These are phyloP conservation scores for Singerocomus inundabilis DNA, from an alignment of 1,284 basidiomycete genomes.

Conservation along the genomic window DNA sequence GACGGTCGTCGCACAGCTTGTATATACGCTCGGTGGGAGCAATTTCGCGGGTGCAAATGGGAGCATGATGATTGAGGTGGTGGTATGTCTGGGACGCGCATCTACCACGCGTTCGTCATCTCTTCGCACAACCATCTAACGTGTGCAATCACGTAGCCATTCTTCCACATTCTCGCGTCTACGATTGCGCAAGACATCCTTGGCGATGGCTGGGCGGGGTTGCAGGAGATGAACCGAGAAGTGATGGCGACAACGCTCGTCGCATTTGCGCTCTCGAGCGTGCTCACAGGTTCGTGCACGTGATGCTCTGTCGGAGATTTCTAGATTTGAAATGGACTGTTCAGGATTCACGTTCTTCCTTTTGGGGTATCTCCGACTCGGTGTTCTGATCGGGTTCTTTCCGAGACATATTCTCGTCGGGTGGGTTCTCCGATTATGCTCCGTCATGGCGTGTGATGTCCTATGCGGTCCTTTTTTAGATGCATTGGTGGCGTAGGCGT, in stretches of 20 bases:
- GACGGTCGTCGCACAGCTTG: slow-evolving; percentile 74
- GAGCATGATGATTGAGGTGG: slow-evolving; percentile 99
- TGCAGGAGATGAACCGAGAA: slow-evolving; percentile 65
- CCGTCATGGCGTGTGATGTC: neutral
- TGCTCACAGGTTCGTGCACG: slow-evolving; percentile 97
- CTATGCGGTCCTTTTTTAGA: slow-evolving; percentile 34
- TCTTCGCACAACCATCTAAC: neutral
- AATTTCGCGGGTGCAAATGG: slow-evolving; percentile 90
- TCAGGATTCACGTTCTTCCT: slow-evolving; percentile 82
- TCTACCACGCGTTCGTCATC: neutral
- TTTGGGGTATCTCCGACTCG: slow-evolving; percentile 83
- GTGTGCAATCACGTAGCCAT: slow-evolving; percentile 72
- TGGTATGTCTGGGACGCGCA: too few species aligned
- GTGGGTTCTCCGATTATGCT: slow-evolving; percentile 38
- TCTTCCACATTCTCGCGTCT: slow-evolving; percentile 90
- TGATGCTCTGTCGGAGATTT: too few species aligned
- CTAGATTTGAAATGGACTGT: too few species aligned
- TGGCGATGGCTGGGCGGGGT: slow-evolving; percentile 35
- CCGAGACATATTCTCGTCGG: slow-evolving; percentile 94
- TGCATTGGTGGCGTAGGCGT: slow-evolving; percentile 97
- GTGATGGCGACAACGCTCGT: slow-evolving; percentile 91
- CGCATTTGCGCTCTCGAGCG: slow-evolving; percentile 84
- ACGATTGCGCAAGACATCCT: slow-evolving; percentile 69
- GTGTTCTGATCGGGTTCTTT: slow-evolving; percentile 92
- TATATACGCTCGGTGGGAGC: slow-evolving; percentile 85